These are phyloP conservation scores for Nicotiana undulata DNA, from an alignment of 257 asterid genomes.

Conservation along the genomic window DNA sequence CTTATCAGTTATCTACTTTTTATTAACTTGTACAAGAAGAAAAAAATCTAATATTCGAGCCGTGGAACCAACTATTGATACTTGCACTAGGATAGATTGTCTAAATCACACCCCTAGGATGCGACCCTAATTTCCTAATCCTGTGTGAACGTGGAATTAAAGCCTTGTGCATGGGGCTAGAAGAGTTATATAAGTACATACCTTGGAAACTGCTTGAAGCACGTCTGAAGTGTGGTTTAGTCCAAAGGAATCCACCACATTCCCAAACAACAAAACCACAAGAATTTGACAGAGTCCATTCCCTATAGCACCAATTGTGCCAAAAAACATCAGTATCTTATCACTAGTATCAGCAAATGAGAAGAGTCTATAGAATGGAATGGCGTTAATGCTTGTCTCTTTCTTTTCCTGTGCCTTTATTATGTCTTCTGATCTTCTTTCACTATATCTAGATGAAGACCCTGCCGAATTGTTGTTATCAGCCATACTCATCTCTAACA, in stretches of 20 bases:
- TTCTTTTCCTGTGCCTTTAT: background rate
- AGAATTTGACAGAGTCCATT: slow-evolving; percentile 40
- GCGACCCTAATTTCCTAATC: too few relatives aligned
- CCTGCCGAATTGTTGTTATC: too few relatives aligned
- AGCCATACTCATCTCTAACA: too few relatives aligned
- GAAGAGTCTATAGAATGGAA: slow-evolving; percentile 49
- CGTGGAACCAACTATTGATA: too few relatives aligned
- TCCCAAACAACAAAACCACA: slow-evolving; percentile 52
- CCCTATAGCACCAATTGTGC: slow-evolving; percentile 50
- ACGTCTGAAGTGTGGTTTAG: slow-evolving; percentile 22
- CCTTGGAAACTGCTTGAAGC: slow-evolving; percentile 48
- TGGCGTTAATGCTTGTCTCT: slow-evolving; percentile 16
- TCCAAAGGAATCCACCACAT: slow-evolving; percentile 52
- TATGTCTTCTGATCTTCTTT: background rate
- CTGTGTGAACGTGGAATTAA: too few relatives aligned
- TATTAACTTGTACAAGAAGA: too few relatives aligned
- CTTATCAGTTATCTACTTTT: too few relatives aligned
- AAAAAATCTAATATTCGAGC: too few relatives aligned
- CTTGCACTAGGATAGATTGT: too few relatives aligned
- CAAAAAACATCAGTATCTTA: slow-evolving; percentile 41
- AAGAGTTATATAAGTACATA: background rate
- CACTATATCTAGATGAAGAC: too few relatives aligned
- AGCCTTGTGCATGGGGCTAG: too few relatives aligned
- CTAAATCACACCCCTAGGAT: too few relatives aligned
- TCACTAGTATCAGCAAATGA: slow-evolving; percentile 50